Percentiles rank a stretch among this genome's conserved stretches.
Evolutionary conservation across 352 stramenopile genomes (phyloP).

Genomic region (Phytophthora pistaciae): DNA sequence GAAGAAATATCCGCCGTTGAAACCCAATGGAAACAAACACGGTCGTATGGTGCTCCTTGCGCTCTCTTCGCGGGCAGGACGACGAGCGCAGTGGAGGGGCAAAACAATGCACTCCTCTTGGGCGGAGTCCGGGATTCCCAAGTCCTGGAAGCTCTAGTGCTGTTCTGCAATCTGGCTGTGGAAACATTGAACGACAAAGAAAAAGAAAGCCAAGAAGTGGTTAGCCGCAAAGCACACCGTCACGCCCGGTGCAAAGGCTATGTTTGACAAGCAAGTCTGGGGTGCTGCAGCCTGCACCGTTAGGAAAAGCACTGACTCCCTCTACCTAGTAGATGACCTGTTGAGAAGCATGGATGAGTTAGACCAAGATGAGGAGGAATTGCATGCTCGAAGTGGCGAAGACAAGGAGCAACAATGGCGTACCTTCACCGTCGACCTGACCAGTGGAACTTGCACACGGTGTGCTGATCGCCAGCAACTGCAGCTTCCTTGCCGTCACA

Average conservation of each 20-base stretch:
- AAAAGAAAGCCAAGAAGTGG: background rate
- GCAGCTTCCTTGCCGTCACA: background rate
- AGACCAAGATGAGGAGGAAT: background rate
- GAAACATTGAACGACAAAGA: background rate
- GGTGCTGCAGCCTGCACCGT: background rate
- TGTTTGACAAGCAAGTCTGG: constrained; percentile 3
- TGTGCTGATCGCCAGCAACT: background rate
- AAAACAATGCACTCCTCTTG: background rate
- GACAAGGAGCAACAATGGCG: background rate
- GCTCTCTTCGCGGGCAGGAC: background rate
- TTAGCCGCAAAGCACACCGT: background rate
- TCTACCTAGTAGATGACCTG: background rate
- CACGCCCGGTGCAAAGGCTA: background rate
- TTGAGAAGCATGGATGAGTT: background rate
- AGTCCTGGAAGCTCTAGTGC: background rate
- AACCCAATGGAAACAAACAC: background rate
- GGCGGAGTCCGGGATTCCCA: background rate
- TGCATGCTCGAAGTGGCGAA: too few species aligned
- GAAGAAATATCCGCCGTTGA: background rate
- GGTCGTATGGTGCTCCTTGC: background rate
- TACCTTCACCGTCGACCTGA: background rate
- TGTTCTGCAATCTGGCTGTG: background rate
- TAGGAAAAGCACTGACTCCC: background rate
- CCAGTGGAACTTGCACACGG: background rate
- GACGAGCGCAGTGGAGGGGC: background rate